Evolutionary conservation across 768 basidiomycete species (phyloP), one percentile per base, ranked within the genome.

Genomic region (Galerina marginata): DNA sequence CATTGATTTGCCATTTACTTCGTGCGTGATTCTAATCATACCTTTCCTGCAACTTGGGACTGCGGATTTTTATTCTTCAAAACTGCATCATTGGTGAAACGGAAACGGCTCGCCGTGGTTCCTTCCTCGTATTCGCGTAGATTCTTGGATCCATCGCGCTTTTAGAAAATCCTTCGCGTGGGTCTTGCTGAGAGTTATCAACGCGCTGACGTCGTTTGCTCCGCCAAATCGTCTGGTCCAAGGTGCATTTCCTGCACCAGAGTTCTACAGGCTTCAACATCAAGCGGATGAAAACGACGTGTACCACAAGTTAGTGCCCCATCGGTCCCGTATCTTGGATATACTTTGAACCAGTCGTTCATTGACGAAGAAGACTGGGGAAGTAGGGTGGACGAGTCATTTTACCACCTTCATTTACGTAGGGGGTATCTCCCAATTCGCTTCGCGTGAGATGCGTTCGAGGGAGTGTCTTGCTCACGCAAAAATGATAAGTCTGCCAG

Each of bases 361-460:
- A 33, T 33, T 33, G 29, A 33, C 29, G 29, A 33, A 33, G 29
- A 33, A 33, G 29, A 33, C 29, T 33, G 29, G 29, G 29, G 29
- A 33, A 33, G 29, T 33, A 33, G 29, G 29, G 29, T 11, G 53
- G 53, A 44, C 39, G 16, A 43, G 53, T 5, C 29, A 33, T 33
- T 33, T 4, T 33, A 33, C 29, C 29, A 7, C 29, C 29, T 33
- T 33, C 29, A 33, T 33, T 33, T 4, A 33, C 29, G 29, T 33
- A 33, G 29, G 20, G 20, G 20, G 20, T 20, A 58, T 33, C 23
- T 42, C 42, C 36, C 40, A 40, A 38, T 46, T 45, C 43, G 39
- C 20, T 54, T 64, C 63, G 63, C 56, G 63, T 59, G 57, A 49
- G 52, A 54, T 58, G 45, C 6, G 16, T 58, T 58, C 40, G 51